Conservation (phyloP, 768 basidiomycete genomes). For the Lactifluus rugatus region DNA sequence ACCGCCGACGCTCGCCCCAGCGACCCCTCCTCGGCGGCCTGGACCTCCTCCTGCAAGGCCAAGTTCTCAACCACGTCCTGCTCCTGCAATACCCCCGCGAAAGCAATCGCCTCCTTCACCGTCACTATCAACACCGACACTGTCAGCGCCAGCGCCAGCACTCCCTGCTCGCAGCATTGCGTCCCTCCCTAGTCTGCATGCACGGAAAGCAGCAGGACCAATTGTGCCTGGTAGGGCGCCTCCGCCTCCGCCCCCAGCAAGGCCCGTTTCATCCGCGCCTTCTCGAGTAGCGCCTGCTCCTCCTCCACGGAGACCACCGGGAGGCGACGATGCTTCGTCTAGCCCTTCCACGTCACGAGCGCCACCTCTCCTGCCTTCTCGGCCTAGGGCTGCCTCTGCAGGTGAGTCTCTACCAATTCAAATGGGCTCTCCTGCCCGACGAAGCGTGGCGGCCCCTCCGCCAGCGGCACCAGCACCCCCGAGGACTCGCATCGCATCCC, state of each 20-base stretch:
- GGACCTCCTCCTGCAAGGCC: conserved; percentile 25
- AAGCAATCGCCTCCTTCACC: conserved; percentile 21
- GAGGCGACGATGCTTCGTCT: not conserved
- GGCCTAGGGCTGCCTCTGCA: conserved; percentile 20
- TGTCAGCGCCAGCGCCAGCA: conserved; percentile 2
- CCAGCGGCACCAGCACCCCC: conserved; percentile 21
- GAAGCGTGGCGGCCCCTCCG: conserved; percentile 20
- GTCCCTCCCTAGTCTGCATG: conserved; percentile 10
- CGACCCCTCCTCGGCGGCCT: conserved; percentile 30
- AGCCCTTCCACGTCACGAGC: conserved; percentile 1
- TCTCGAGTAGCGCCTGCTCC: conserved; percentile 9
- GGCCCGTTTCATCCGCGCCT: conserved; percentile 16
- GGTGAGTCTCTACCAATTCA: not conserved
- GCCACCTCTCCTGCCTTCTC: conserved; percentile 25
- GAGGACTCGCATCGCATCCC: conserved; percentile 13
- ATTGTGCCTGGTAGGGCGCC: conserved; percentile 10
- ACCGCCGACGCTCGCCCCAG: conserved; percentile 28
- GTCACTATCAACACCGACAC: conserved; percentile 4
- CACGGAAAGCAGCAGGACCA: conserved; percentile 13
- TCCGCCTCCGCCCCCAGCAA: conserved; percentile 12
- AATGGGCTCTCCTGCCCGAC: conserved; percentile 11
- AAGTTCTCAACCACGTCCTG: conserved; percentile 24
- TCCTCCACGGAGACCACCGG: conserved; percentile 1
- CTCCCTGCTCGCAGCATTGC: conserved; percentile 13
- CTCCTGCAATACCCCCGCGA: conserved; percentile 21